Evolutionary conservation across 2,329 filamentous ascomycete genomes (phyloP), one percentile per base, ranked within the genome.

Genomic region (Clarireedia homoeocarpa): DNA sequence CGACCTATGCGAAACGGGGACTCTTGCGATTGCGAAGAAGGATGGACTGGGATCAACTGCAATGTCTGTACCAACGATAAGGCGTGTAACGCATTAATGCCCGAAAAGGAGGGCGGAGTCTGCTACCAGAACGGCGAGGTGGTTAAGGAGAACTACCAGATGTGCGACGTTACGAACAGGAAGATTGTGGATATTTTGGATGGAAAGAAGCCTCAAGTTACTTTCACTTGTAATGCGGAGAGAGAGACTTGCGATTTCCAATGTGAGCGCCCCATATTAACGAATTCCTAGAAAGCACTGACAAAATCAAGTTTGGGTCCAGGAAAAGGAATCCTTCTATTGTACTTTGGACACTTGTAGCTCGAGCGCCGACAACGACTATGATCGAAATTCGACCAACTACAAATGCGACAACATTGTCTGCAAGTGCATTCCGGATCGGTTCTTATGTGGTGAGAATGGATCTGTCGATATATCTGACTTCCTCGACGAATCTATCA

Each of bases 1-100:
- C 82, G 94, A 64, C 82, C 85, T 23, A 85, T 89, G 69, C 83
- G 94, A 68, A 75, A 83, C 52, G 84, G 82, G 60, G 78, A 84
- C 57, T 75, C 77, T 42, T 99, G 94, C 73, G 76, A 90, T 44
- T 99, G 94, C 71, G 87, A 91, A 68, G 88, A 95, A 39, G 94
- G 94, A 55, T 99, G 94, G 94, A 82, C 82, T 42, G 94, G 94
- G 61, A 92, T 99, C 74, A 99, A 99, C 76, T 99, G 94, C 81
- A 99, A 94, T 67, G 89, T 99, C 56, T 99, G 94, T 73, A 84
- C 86, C 59, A 83, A 84, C 4, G 80, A 97, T 70, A 77, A 86
- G 63, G 91, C 88, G 15, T 99, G 94, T 68, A 83, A 94, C 69
- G 85, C 89, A 36, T 76, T 99, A 72, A 95, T 95, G 85, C 89